Conservation (phyloP, 768 basidiomycete species). For the Phylloporus arenicola region DNA sequence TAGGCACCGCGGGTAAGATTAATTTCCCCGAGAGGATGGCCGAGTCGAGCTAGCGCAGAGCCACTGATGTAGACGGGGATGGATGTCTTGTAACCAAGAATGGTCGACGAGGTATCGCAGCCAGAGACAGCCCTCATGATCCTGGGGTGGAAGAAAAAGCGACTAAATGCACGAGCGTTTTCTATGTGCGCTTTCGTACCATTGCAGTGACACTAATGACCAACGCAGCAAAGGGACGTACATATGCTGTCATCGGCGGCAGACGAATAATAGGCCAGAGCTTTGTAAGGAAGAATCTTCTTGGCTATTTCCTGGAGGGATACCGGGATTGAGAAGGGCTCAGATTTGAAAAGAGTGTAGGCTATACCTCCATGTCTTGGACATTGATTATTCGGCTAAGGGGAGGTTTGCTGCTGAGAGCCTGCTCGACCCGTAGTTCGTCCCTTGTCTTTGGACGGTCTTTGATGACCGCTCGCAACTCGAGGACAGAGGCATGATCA, state of each 20-base stretch:
- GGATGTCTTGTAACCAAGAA: conserved; percentile 64
- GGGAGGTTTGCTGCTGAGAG: conserved; percentile 56
- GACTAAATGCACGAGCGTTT: conserved; percentile 74
- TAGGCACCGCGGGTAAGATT: conserved; percentile 74
- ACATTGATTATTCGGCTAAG: conserved; percentile 67
- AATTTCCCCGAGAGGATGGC: conserved; percentile 84
- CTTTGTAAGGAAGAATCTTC: conserved; percentile 65
- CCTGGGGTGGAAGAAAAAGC: conserved; percentile 84
- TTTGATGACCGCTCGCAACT: conserved; percentile 33
- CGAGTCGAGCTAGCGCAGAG: conserved; percentile 79
- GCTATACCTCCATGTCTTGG: conserved; percentile 72
- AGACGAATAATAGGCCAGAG: conserved; percentile 80
- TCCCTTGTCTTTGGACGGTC: conserved; percentile 58
- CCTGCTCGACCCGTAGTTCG: conserved; percentile 61
- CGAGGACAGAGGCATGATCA: conserved; percentile 39
- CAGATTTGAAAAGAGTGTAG: neutral
- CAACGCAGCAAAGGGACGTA: conserved; percentile 33
- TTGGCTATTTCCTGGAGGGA: conserved; percentile 59
- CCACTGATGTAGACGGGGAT: conserved; percentile 83
- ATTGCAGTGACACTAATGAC: conserved; percentile 14
- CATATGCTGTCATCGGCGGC: conserved; percentile 82
- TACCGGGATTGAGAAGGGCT: neutral
- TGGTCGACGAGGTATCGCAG: conserved; percentile 65
- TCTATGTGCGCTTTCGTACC: conserved; percentile 47
- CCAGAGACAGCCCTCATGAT: conserved; percentile 64